Conservation (phyloP, 2,329 filamentous ascomycete species). For the Plenodomus tracheiphilus region DNA sequence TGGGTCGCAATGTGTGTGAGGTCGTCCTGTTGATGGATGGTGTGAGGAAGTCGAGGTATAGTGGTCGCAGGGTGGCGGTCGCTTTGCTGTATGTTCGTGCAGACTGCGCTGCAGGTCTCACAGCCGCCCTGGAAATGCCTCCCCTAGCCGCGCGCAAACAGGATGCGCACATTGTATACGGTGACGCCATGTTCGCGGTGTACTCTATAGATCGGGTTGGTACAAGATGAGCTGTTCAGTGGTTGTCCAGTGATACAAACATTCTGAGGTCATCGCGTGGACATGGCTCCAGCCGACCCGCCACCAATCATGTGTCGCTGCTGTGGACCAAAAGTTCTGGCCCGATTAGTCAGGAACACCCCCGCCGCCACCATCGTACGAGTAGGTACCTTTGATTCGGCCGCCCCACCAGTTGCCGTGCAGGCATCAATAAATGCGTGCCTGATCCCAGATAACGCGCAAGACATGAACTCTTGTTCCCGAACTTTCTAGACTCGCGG, state of each 20-base stretch:
- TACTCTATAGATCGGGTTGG: too few relatives aligned
- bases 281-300: conserved; percentile 1
- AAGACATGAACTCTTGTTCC: not conserved
- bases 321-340: conserved; percentile 10
- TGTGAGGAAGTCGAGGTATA: conserved; percentile 39
- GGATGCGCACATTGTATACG: conserved; percentile 33
- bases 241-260: conserved; percentile 1
- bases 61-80: conserved; percentile 23
- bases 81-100: conserved; percentile 25
- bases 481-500: not conserved
- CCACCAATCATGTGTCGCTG: conserved; percentile 13
- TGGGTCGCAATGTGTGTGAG: not conserved
- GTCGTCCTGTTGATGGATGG: conserved; percentile 15
- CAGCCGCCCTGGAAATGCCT: not conserved
- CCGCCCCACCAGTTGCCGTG: conserved; percentile 4
- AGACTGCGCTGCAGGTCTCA: conserved; percentile 3
- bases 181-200: conserved; percentile 30
- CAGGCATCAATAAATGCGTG: not conserved
- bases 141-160: conserved; percentile 32
- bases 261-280: conserved; percentile 17
- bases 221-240: too few relatives aligned
- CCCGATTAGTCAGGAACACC: conserved; percentile 17
- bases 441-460: not conserved
- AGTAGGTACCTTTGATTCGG: conserved; percentile 3
- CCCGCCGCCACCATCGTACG: conserved; percentile 16